phyloP scores from a whole-genome alignment of 768 basidiomycete species.

The Lactarius psammicola region DNA sequence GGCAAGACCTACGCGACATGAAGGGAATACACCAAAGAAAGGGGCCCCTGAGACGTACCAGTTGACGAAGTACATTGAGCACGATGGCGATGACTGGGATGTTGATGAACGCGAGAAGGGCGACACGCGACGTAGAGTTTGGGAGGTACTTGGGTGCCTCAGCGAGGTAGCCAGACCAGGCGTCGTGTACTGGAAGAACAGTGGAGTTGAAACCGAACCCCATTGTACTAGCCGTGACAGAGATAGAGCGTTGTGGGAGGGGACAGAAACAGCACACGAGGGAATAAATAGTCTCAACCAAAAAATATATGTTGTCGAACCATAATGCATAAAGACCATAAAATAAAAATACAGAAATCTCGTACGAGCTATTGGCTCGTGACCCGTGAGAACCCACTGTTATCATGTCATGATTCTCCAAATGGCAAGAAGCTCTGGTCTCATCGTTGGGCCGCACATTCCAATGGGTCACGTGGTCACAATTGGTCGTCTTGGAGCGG shows the following conservation, averaged over 20 bases:
- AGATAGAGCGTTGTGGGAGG: neutral
- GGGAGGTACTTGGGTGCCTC: constrained; percentile 32
- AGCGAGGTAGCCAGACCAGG: constrained; percentile 34
- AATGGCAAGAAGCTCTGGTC: too few species aligned
- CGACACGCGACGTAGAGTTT: constrained; percentile 31
- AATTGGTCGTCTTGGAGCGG: too few species aligned
- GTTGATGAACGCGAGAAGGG: constrained; percentile 54
- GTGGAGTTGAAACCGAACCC: constrained; percentile 33
- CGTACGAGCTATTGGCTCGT: too few species aligned
- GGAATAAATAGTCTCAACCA: neutral
- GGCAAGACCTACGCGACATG: constrained; percentile 55
- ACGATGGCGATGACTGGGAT: constrained; percentile 65
- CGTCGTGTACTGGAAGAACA: constrained; percentile 26
- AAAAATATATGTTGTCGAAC: neutral
- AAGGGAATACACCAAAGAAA: constrained; percentile 10
- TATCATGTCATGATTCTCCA: too few species aligned
- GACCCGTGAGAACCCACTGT: too few species aligned
- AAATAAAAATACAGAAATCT: too few species aligned
- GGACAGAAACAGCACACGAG: neutral
- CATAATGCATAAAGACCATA: neutral
- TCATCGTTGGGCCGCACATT: too few species aligned
- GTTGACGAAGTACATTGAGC: constrained; percentile 75
- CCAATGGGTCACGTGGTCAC: too few species aligned
- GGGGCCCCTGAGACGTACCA: constrained; percentile 48
- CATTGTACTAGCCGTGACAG: constrained; percentile 16